phyloP scores from a whole-genome alignment of 805 yeast species.

The Lipomyces japonicus region DNA sequence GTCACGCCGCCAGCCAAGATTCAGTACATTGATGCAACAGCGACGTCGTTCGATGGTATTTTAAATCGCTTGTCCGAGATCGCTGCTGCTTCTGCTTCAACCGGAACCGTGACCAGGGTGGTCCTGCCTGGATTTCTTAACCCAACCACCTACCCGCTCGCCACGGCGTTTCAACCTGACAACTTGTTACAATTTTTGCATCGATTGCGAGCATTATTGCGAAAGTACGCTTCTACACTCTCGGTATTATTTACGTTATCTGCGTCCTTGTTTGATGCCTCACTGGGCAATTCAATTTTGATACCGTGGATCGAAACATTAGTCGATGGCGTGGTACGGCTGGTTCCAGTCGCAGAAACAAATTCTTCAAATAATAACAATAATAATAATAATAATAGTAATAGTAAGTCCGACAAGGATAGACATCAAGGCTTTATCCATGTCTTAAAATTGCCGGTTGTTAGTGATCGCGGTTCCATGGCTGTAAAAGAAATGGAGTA shows the following conservation, averaged over 20 bases:
- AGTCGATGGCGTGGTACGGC: constrained; percentile 63
- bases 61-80: background rate
- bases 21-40: constrained; percentile 1
- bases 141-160: constrained; percentile 11
- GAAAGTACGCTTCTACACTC: constrained; percentile 2
- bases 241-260: constrained; percentile 15
- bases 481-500: constrained; percentile 66
- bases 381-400: background rate
- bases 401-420: constrained; percentile 7
- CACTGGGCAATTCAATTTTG: constrained; percentile 37
- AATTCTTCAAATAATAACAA: background rate
- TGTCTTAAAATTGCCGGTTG: constrained; percentile 63
- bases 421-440: constrained; percentile 72
- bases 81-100: background rate
- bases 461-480: constrained; percentile 79
- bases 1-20: constrained; percentile 8
- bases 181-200: constrained; percentile 9
- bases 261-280: constrained; percentile 12
- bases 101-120: constrained; percentile 1
- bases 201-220: constrained; percentile 10
- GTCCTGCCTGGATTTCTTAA: constrained; percentile 18
- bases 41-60: background rate
- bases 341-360: constrained; percentile 77
- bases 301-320: constrained; percentile 54
- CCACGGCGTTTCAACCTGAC: constrained; percentile 5